Percentiles rank a stretch among this genome's conserved stretches.
Evolutionary conservation across 139 green algal genomes (phyloP).

Genomic region (Chlorella sp.): DNA sequence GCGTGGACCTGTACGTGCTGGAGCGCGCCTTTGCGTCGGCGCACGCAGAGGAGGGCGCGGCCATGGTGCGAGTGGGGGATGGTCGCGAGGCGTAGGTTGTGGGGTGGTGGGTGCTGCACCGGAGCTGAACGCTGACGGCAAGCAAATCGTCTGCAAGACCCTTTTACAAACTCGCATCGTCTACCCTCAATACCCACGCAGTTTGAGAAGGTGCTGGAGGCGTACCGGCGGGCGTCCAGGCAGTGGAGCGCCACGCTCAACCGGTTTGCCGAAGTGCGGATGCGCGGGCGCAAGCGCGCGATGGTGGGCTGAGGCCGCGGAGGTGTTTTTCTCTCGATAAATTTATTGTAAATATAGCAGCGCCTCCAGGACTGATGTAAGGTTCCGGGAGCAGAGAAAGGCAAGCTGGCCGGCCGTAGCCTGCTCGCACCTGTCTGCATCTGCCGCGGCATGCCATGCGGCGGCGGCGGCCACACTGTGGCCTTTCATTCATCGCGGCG

Average conservation of each 20-base stretch:
- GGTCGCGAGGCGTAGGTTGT: too few relatives aligned
- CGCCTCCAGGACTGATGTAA: too few relatives aligned
- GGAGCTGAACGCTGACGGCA: too few relatives aligned
- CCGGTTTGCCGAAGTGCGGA: slow-evolving; percentile 81
- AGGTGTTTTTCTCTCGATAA: background rate
- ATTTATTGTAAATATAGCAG: background rate
- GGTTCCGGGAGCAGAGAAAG: too few relatives aligned
- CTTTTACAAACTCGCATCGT: background rate
- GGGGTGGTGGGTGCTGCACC: slow-evolving; percentile 1
- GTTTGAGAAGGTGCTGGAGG: slow-evolving; percentile 73
- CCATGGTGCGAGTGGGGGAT: background rate
- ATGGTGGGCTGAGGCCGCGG: slow-evolving; percentile 77
- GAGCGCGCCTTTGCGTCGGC: slow-evolving; percentile 84
- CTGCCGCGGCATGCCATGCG: background rate
- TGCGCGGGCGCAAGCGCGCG: slow-evolving; percentile 78
- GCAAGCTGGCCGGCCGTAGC: too few relatives aligned
- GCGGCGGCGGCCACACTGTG: too few relatives aligned
- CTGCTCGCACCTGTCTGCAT: background rate
- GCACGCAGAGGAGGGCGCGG: slow-evolving; percentile 53
- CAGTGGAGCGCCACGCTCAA: slow-evolving; percentile 82
- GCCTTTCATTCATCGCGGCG: too few relatives aligned
- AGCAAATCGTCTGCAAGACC: background rate
- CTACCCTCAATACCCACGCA: slow-evolving; percentile 29
- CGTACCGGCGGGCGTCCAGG: slow-evolving; percentile 72
- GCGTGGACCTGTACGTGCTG: slow-evolving; percentile 91